phyloP scores from a whole-genome alignment of 2,329 filamentous ascomycete genomes.

The Cladobotryum mycophilum region DNA sequence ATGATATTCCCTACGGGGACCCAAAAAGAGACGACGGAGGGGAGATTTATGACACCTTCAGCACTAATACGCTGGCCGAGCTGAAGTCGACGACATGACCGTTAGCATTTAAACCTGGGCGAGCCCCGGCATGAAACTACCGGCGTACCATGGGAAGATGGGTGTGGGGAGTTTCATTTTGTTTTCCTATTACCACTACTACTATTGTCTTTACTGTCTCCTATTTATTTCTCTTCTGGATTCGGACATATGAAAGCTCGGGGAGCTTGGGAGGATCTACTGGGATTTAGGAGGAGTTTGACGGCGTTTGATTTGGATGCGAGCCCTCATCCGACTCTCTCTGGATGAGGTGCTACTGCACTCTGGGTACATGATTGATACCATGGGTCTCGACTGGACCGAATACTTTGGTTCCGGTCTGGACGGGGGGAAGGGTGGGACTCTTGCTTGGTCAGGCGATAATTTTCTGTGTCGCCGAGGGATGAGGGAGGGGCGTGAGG shows the following conservation, averaged over 20 bases:
- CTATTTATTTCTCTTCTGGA: constrained; percentile 1
- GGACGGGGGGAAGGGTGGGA: not conserved
- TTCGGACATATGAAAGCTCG: not conserved
- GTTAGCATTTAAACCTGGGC: constrained; percentile 9
- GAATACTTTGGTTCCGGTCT: not conserved
- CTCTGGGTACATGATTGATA: not conserved
- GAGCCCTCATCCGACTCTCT: not conserved
- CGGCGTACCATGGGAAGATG: constrained; percentile 10
- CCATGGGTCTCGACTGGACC: not conserved
- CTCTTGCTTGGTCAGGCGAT: not conserved
- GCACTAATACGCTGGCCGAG: constrained; percentile 14
- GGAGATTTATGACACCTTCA: constrained; percentile 11
- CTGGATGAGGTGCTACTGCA: not conserved
- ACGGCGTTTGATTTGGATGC: constrained; percentile 8
- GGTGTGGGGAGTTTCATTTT: constrained; percentile 9
- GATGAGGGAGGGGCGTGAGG: not conserved
- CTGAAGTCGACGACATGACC: constrained; percentile 13
- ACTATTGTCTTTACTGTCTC: not conserved
- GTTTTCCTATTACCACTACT: constrained; percentile 2
- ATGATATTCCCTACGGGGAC: not conserved
- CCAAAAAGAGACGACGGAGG: constrained; percentile 1
- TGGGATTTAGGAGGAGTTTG: constrained; percentile 9
- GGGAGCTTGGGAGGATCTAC: not conserved
- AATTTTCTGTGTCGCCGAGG: not conserved
- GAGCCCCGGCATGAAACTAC: constrained; percentile 11